Percentiles rank a stretch among this genome's conserved stretches.
Evolutionary conservation across 129 eudicot genomes (phyloP).

Genomic region (Flaveria trinervia): DNA sequence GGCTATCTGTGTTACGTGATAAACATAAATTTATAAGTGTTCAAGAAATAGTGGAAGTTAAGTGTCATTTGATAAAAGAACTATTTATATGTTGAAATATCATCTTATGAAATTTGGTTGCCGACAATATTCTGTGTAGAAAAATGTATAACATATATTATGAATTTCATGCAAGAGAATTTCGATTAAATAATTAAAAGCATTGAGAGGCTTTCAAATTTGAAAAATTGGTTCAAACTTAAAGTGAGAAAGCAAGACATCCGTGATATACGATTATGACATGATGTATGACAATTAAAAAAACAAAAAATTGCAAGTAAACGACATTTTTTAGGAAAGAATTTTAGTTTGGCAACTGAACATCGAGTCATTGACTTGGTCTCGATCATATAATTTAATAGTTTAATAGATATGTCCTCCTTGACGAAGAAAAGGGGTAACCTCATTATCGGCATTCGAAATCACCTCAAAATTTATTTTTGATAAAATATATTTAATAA

Average conservation of each 20-base stretch:
- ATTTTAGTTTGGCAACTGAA: background rate
- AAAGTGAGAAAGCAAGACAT: conserved; percentile 16
- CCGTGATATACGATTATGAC: background rate
- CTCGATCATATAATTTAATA: background rate
- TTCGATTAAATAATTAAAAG: background rate
- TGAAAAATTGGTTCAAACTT: background rate
- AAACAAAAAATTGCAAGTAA: background rate
- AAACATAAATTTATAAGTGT: background rate
- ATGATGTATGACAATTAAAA: background rate
- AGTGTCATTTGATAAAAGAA: background rate
- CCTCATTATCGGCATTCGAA: background rate
- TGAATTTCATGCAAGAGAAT: background rate
- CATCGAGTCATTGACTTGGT: conserved; percentile 10
- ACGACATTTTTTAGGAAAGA: background rate
- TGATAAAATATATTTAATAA: background rate
- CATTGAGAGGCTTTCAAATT: background rate
- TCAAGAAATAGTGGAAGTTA: background rate
- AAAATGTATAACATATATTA: background rate
- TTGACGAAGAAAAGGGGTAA: background rate
- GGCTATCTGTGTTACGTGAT: background rate
- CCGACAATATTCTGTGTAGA: background rate
- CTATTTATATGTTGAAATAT: background rate
- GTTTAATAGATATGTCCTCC: background rate
- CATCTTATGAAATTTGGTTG: background rate
- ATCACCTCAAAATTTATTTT: background rate